Evolutionary conservation across 2,329 filamentous ascomycete genomes (phyloP), one percentile per base, ranked within the genome.

Genomic region (Colletotrichum somersetense): DNA sequence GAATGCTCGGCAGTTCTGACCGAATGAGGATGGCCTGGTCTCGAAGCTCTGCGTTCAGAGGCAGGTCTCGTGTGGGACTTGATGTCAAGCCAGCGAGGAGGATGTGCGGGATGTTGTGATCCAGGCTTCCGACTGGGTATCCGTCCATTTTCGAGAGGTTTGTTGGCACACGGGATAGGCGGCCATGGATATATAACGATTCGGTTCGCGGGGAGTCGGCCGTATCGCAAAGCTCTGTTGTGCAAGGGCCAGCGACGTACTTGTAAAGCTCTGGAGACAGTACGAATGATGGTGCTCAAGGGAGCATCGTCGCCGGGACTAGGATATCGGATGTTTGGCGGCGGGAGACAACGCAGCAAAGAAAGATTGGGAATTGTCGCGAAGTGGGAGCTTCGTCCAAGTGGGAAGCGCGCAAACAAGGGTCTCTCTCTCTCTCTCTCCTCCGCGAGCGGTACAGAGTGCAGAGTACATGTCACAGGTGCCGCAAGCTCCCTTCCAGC

Each of bases 81-180:
- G 79, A 78, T 83, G 80, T 73, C 6, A 98, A 87, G 16, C 96
- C 96, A 48, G 94, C 94, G 44, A 97, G 88, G 58, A 97, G 85
- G 73, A 98, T 84, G 69, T 97, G 88, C 46, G 96, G 96, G 77
- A 97, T 88, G 83, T 96, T 97, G 83, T 96, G 95, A 80, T 91
- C 90, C 81, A 97, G 86, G 84, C 95, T 97, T 81, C 92, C 92
- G 71, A 84, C 81, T 66, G 93, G 92, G 83, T 94, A 96, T 77
- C 89, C 93, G 82, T 96, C 92, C 93, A 96, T 96, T 74, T 76
- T 79, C 55, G 23, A 38, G 33, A 38, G 20, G 23, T 53, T 56
- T 52, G 50, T 48, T 8, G 61, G 38, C 33, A 67, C 76, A 84
- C 84, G 80, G 80, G 44, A 30, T 23, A 40, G 16, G 38, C 53